Conservation (phyloP, 495 filamentous ascomycete species). For the Aspergillus mulundensis region DNA sequence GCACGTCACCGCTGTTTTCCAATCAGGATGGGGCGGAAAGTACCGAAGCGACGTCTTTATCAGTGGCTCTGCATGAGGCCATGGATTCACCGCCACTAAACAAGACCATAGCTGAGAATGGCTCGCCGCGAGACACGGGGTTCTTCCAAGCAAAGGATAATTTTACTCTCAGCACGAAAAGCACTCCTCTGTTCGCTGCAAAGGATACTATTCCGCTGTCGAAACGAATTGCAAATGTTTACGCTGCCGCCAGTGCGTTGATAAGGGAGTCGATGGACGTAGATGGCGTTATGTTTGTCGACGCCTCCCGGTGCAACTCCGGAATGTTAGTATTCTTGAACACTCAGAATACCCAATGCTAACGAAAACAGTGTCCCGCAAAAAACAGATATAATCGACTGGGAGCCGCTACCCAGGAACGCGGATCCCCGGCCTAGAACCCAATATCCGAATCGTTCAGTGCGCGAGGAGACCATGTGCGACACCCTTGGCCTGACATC, state of each 20-base stretch:
- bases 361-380: conserved; percentile 1
- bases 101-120: not conserved
- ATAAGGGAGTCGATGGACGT: conserved; percentile 29
- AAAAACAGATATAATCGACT: conserved; percentile 9
- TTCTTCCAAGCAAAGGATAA: not conserved
- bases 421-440: not conserved
- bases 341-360: too few species aligned
- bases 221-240: conserved; percentile 4
- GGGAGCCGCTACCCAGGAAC: conserved; percentile 5
- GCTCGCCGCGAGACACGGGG: not conserved
- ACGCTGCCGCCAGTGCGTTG: conserved; percentile 27
- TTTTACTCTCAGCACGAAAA: not conserved
- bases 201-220: not conserved
- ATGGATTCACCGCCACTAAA: not conserved
- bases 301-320: conserved; percentile 22
- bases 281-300: conserved; percentile 36
- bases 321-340: conserved; percentile 15
- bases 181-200: not conserved
- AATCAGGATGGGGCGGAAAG: not conserved
- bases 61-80: not conserved
- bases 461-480: conserved; percentile 4
- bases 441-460: not conserved
- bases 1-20: not conserved
- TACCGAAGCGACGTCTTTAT: not conserved
- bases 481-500: conserved; percentile 15